These are phyloP conservation scores for Flaveria linearis DNA, from an alignment of 129 eudicot genomes.

Conservation along the genomic window DNA sequence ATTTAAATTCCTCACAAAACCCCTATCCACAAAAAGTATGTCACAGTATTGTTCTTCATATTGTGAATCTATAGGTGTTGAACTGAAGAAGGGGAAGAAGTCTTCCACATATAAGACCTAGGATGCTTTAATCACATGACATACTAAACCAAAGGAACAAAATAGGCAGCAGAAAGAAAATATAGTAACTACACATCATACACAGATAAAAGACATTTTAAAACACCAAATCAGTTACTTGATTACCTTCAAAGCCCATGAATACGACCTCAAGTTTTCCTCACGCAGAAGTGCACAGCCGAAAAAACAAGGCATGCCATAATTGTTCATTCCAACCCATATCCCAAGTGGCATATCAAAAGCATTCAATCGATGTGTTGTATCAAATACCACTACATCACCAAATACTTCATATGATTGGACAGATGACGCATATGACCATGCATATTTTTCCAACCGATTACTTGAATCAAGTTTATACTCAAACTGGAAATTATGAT, in stretches of 20 bases:
- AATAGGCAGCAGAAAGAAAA: background rate
- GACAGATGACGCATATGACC: slow-evolving; percentile 95
- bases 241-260: slow-evolving; percentile 97
- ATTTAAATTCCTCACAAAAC: background rate
- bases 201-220: background rate
- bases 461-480: slow-evolving; percentile 68
- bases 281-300: slow-evolving; percentile 95
- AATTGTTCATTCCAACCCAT: slow-evolving; percentile 97
- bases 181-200: slow-evolving; percentile 14
- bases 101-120: background rate
- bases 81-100: slow-evolving; percentile 9
- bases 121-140: background rate
- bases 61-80: background rate
- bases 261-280: slow-evolving; percentile 80
- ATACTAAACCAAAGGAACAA: background rate
- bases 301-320: slow-evolving; percentile 98
- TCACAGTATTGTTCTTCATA: background rate
- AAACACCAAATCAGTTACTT: slow-evolving; percentile 1
- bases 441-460: slow-evolving; percentile 88
- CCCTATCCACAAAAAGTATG: slow-evolving; percentile 18
- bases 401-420: slow-evolving; percentile 90
- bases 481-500: slow-evolving; percentile 82
- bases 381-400: slow-evolving; percentile 92
- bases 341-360: slow-evolving; percentile 98
- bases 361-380: slow-evolving; percentile 92